Evolutionary conservation across 192 early-diverging fungal species (phyloP), one percentile per base, ranked within the genome.

Genomic region (Kickxella alabastrina): DNA sequence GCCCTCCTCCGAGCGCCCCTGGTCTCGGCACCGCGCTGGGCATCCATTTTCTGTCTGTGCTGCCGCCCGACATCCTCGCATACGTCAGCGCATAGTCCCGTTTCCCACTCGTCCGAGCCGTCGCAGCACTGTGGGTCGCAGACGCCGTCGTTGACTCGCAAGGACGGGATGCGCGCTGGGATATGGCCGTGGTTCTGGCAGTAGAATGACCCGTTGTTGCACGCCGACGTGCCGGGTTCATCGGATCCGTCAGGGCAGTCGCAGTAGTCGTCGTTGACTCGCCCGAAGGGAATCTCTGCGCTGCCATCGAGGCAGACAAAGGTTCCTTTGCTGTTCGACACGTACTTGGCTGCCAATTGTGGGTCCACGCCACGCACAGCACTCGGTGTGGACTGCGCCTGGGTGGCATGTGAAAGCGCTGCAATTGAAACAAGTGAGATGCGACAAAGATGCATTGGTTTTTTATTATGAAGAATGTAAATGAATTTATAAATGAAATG

Each of bases 61-160:
- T 63, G 58, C 0, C 47, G 62, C 8, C 81, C 88, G 4, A 83
- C 59, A 43, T 85, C 75, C 14, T 67, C 76, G 47, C 96, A 98
- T n/a, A 48, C 61, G 64, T 96, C 83, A 2, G 85, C 82, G 43
- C 96, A 97, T 10, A 57, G 24, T 0, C 79, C 69, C 0, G 82
- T 80, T 42, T 65, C 62, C 56, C 81, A 85, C 62, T 97, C 96
- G 49, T 97, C 94, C 0, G 87, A 87, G 7, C 96, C 96, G 59
- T 99, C 96, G 68, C 96, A 99, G 69, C 96, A 98, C 39, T 91
- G 84, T 10, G 81, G 80, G 56, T 95, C 96, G 61, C 96, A 99
- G 12, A 96, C 79, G 14, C 94, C 93, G 72, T 99, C 94, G 64
- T 97, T 95, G 24, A 99, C 92, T 13, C 81, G 80, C 8, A 74